Base-by-base conservation (phyloP, 202 grass and related monocot genomes). In the Dendrocalamus latiflorus region DNA sequence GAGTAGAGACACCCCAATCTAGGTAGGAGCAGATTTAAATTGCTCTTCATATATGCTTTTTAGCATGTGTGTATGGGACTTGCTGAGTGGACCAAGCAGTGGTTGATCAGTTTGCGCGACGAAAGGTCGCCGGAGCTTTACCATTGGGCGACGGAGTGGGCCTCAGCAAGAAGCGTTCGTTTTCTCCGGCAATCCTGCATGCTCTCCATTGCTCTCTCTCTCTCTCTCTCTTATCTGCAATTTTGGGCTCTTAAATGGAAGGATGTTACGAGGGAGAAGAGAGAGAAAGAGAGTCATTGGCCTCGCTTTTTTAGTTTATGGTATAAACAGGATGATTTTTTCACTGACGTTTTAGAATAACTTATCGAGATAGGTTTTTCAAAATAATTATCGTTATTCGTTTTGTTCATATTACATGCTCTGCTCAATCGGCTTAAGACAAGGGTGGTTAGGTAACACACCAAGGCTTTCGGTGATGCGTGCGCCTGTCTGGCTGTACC, bases 171-270 rank as follows among this genome's bases (percentile, higher is more conserved):
- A 56, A 3, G 58, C 24, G 17, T 18, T 56, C 3, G 11, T 22
- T 65, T 74, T 66, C 17, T 30, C 22, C 18, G 3, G 48, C 48
- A 54, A 73, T 8, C 28, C 48, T 73, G 17, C 70, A 4, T 22
- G 28, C 51, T 9, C 5, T 30, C 22, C n/a, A n/a, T n/a, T n/a
- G n/a, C 0, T 43, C 1, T 2, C 16, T 47, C 17, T 13, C 5
- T 13, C 21, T 18, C 4, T 20, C 51, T 9, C 5, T 30, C 24
- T 8, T 21, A 65, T 34, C 83, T 90, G 73, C 39, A 82, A 86
- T 73, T 82, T 78, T 47, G 59, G 72, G 42, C 71, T 58, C 87
- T 85, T 89, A 72, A 89, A 89, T 81, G 87, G 86, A 18, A 67
- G 16, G 73, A 20, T 44, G 51, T 53, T 54, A 86, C 11, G 69